These are phyloP conservation scores for Petrea volubilis DNA, from an alignment of 257 asterid genomes.

Conservation along the genomic window DNA sequence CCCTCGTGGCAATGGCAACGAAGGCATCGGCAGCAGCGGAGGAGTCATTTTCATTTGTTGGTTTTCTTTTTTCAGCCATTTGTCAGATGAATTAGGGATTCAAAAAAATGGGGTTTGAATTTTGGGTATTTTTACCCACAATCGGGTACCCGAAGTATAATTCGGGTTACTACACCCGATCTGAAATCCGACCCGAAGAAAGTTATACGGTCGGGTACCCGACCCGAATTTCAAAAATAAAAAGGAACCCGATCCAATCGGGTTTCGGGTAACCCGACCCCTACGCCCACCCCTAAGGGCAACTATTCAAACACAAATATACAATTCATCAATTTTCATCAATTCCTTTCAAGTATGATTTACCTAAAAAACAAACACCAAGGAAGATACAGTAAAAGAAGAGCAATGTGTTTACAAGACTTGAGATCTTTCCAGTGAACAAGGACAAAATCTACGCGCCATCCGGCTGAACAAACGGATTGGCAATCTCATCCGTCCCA, in stretches of 20 bases:
- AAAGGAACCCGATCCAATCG: too few relatives aligned
- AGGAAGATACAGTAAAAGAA: neutral
- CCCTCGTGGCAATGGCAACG: slow-evolving; percentile 29
- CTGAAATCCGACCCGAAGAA: too few relatives aligned
- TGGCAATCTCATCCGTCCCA: slow-evolving; percentile 64
- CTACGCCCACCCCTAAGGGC: neutral
- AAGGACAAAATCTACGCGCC: slow-evolving; percentile 35
- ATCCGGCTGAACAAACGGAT: slow-evolving; percentile 61
- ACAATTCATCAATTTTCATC: neutral
- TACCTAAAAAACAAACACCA: neutral
- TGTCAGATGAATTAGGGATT: too few relatives aligned
- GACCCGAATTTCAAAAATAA: too few relatives aligned
- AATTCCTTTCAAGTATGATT: neutral
- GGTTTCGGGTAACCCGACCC: too few relatives aligned
- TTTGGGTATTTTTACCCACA: too few relatives aligned
- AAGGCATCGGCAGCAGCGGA: slow-evolving; percentile 4
- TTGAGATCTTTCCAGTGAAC: neutral
- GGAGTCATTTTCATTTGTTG: too few relatives aligned
- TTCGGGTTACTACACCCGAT: too few relatives aligned
- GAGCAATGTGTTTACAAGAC: neutral
- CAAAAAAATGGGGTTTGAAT: too few relatives aligned
- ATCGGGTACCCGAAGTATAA: too few relatives aligned
- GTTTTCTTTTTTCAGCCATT: too few relatives aligned
- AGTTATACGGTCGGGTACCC: too few relatives aligned
- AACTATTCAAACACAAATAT: neutral